Percentiles rank a stretch among this genome's conserved stretches.
Conservation (phyloP, 306 rosid genomes). For the Spatholobus suberectus region DNA sequence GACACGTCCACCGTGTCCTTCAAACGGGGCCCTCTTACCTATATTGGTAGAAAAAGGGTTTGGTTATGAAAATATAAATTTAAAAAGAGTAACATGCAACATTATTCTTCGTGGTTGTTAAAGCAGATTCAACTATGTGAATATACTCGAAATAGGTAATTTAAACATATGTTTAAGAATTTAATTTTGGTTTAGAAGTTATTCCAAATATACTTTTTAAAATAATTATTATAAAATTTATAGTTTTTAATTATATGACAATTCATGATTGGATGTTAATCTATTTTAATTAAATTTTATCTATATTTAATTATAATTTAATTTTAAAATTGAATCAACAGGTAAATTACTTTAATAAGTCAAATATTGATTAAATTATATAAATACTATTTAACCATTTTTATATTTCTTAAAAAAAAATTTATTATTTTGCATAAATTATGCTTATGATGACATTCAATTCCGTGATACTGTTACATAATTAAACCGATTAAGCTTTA, state of each 20-base stretch:
- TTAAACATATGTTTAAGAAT: not conserved
- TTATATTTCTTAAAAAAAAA: not conserved
- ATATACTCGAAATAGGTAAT: not conserved
- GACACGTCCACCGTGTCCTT: slow-evolving; percentile 88
- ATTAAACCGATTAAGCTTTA: not conserved
- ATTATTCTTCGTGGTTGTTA: not conserved
- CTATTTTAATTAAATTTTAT: too few species aligned
- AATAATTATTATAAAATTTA: too few species aligned
- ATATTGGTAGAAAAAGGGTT: not conserved
- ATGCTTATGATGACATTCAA: not conserved
- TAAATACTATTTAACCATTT: not conserved
- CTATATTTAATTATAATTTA: not conserved
- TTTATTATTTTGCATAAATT: not conserved
- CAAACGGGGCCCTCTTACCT: slow-evolving; percentile 86
- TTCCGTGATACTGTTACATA: not conserved
- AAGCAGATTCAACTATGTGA: not conserved
- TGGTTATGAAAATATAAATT: not conserved
- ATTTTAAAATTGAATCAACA: not conserved
- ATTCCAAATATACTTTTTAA: too few species aligned
- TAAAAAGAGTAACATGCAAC: not conserved
- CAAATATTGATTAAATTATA: not conserved
- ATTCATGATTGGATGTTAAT: too few species aligned
- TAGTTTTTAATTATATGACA: too few species aligned
- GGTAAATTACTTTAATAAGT: not conserved
- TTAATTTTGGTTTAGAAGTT: not conserved